Evolutionary conservation across 768 basidiomycete genomes (phyloP).

Genomic region (Polyporus arcularius): DNA sequence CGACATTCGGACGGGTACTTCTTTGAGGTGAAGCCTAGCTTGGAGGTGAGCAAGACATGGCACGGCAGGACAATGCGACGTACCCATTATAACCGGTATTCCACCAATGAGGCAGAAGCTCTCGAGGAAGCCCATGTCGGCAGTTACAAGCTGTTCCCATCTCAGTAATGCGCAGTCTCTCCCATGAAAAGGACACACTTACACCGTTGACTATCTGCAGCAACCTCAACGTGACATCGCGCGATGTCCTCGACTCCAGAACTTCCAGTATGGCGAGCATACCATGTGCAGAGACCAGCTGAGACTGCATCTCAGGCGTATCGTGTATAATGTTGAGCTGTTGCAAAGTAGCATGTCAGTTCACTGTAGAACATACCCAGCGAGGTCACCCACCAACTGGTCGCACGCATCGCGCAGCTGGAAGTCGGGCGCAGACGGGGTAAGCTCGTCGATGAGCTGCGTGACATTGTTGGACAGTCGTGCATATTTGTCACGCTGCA

Average conservation of each 20-base stretch:
- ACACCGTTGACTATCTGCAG: constrained; percentile 91
- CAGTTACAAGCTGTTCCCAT: constrained; percentile 42
- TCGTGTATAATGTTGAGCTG: constrained; percentile 78
- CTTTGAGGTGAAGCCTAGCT: constrained; percentile 86
- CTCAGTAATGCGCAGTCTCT: not conserved
- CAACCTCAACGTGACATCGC: constrained; percentile 84
- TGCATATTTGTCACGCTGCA: constrained; percentile 92
- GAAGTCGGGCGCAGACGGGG: constrained; percentile 78
- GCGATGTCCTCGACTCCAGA: constrained; percentile 80
- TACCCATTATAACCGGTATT: constrained; percentile 94
- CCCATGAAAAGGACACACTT: not conserved
- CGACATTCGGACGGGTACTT: constrained; percentile 92
- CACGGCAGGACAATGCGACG: constrained; percentile 23
- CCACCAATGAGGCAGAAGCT: constrained; percentile 95
- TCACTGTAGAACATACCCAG: not conserved
- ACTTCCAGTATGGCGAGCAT: constrained; percentile 95
- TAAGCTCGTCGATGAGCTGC: constrained; percentile 84
- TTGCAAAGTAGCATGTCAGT: not conserved
- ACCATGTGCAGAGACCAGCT: constrained; percentile 91
- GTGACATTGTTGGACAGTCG: constrained; percentile 80
- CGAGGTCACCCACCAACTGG: constrained; percentile 63
- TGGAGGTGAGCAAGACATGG: not conserved
- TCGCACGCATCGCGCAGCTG: constrained; percentile 84
- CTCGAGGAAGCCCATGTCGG: constrained; percentile 85
- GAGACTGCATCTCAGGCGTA: constrained; percentile 81